Conservation (phyloP, 768 basidiomycete genomes). For the Tephrocybe sp. region DNA sequence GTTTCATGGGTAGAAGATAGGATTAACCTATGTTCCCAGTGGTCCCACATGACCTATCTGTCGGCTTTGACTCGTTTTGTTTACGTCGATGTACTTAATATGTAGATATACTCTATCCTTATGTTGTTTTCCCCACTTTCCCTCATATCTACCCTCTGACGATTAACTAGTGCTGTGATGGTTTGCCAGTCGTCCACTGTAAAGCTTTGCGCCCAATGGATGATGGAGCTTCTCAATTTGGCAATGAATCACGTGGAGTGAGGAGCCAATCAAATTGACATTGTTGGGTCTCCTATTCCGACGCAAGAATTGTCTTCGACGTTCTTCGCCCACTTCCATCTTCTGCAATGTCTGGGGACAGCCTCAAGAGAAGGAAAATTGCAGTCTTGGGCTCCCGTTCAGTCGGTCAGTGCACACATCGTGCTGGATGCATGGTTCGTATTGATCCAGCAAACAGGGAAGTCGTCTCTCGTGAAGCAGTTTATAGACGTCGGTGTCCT, state of each 20-base stretch:
- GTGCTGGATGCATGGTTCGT: conserved; percentile 1
- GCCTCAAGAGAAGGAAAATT: conserved; percentile 82
- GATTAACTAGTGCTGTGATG: not conserved
- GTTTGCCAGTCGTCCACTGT: too few relatives aligned
- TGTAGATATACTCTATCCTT: conserved; percentile 7
- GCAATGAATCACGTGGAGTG: conserved; percentile 10
- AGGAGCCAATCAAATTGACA: conserved; percentile 15
- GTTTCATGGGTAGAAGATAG: conserved; percentile 35
- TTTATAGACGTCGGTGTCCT: conserved; percentile 66
- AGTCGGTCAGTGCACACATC: conserved; percentile 62
- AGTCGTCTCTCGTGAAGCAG: conserved; percentile 93
- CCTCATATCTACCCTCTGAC: not conserved
- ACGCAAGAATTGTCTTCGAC: conserved; percentile 7
- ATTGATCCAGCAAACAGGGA: conserved; percentile 54
- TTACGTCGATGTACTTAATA: conserved; percentile 10
- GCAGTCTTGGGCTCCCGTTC: conserved; percentile 88
- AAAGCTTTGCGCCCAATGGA: too few relatives aligned
- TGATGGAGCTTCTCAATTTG: too few relatives aligned
- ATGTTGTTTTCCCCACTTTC: conserved; percentile 3
- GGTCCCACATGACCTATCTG: not conserved
- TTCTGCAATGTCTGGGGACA: conserved; percentile 25
- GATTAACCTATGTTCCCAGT: not conserved
- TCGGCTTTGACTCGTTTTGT: conserved; percentile 1
- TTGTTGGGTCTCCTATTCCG: conserved; percentile 11
- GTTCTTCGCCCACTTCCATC: conserved; percentile 11